Base-by-base conservation (phyloP, 495 filamentous ascomycete species). In the Entonaema liquescens region DNA sequence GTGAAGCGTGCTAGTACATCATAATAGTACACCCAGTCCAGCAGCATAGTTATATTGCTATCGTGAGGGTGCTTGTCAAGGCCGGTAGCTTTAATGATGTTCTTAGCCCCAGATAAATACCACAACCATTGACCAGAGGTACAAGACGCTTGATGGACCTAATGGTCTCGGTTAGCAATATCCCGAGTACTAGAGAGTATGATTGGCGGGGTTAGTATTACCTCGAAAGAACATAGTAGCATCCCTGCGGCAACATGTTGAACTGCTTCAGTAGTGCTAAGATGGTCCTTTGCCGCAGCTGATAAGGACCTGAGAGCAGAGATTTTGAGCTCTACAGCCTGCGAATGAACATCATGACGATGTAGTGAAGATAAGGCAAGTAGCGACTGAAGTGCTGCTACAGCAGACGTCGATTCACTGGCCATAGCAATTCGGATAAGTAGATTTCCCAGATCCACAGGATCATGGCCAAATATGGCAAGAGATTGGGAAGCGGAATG, bases 21-120 rank as follows among this genome's bases (percentile, higher is more conserved):
- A 50, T 81, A 76, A 54, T 81, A 80, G 40, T 76, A 76, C 28
- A 78, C 75, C 79, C 79, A 81, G 59, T 79, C 70, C 33, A 78
- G 40, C 57, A 81, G 53, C 19, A 62, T 65, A 31, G 66, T 3
- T 40, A 40, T 15, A 40, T 40, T 5, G 15, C 36, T 40, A 3
- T 40, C 36, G 2, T 40, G 15, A 15, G 36, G 12, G 36, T 40
- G 15, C 4, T 40, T 40, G 15, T 40, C 36, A 4, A 40, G 36
- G 15, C 36, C 15, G 36, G 36, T 15, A 40, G 36, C 15, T 40
- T 40, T 40, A 40, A 40, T 40, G 15, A 40, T 4, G 4, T 40
- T 17, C 36, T 40, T 40, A 40, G n/a, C 36, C 0, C 36, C 36
- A 5, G 36, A 40, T 13, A 40, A 15, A 40, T 40, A 40, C 36